Evolutionary conservation across 306 rosid species (phyloP).

Genomic region (Oxytropis ochrocephala): DNA sequence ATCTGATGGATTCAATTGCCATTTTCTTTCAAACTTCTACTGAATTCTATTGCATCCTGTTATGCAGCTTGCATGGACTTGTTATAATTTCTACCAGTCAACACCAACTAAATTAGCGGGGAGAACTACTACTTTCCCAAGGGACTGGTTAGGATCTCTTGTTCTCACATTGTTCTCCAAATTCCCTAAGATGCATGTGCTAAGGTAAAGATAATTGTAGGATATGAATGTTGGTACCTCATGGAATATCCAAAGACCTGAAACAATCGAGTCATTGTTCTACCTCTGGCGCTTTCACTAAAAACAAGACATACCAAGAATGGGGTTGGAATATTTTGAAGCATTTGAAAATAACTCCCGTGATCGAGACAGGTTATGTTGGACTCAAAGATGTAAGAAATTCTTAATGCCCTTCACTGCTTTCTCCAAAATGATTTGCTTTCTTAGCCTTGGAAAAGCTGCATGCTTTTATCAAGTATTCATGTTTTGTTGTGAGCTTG

Average conservation of each 20-base stretch:
- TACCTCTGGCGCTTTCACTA: conserved; percentile 93
- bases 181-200: conserved; percentile 8
- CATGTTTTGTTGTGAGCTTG: background rate
- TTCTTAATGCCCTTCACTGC: conserved; percentile 12
- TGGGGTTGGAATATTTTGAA: conserved; percentile 99
- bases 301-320: conserved; percentile 90
- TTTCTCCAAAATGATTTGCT: conserved; percentile 14
- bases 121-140: conserved; percentile 74
- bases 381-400: conserved; percentile 87
- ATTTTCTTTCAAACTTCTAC: background rate
- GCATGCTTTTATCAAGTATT: background rate
- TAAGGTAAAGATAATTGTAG: conserved; percentile 36
- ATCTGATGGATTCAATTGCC: conserved; percentile 5
- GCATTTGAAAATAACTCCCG: conserved; percentile 95
- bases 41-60: background rate
- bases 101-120: conserved; percentile 90
- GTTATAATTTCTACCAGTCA: conserved; percentile 88
- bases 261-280: conserved; percentile 88
- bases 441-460: conserved; percentile 11
- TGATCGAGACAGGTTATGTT: conserved; percentile 76
- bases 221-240: conserved; percentile 92
- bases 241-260: conserved; percentile 96
- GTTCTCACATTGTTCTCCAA: conserved; percentile 4
- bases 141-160: conserved; percentile 62
- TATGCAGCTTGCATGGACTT: conserved; percentile 95